These are phyloP conservation scores for Davidsoniella virescens DNA, from an alignment of 2,329 filamentous ascomycete genomes.

Conservation along the genomic window DNA sequence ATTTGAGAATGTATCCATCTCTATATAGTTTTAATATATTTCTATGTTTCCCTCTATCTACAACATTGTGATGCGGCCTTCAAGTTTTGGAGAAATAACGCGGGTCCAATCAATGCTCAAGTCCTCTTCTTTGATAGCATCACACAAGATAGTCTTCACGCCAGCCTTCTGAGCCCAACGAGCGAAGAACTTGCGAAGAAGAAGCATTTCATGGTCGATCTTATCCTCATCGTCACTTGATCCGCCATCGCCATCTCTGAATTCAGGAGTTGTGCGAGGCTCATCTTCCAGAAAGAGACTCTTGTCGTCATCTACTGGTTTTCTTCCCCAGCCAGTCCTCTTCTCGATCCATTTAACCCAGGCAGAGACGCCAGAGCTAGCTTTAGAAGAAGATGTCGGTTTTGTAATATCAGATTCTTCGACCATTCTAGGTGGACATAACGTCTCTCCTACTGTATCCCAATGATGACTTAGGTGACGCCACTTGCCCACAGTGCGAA, in stretches of 20 bases:
- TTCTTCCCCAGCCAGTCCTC: slow-evolving; percentile 2
- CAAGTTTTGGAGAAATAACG: slow-evolving; percentile 60
- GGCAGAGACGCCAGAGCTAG: neutral
- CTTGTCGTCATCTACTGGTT: slow-evolving; percentile 11
- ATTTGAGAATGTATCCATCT: too few species aligned
- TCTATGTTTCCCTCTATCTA: neutral
- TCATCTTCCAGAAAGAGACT: neutral
- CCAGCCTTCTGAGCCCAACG: slow-evolving; percentile 60
- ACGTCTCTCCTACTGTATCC: slow-evolving; percentile 42
- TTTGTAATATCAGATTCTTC: too few species aligned
- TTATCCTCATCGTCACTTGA: slow-evolving; percentile 21
- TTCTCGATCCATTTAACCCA: slow-evolving; percentile 12
- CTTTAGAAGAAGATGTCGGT: too few species aligned
- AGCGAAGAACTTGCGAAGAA: slow-evolving; percentile 51
- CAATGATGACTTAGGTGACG: slow-evolving; percentile 56
- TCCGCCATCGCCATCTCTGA: slow-evolving; percentile 11
- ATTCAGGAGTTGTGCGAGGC: too few species aligned
- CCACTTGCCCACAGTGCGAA: slow-evolving; percentile 71
- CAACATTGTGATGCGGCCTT: slow-evolving; percentile 51
- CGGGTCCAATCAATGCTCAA: slow-evolving; percentile 59
- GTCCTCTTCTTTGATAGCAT: slow-evolving; percentile 41
- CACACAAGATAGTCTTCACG: slow-evolving; percentile 36
- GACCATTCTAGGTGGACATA: slow-evolving; percentile 5
- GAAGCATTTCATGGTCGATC: slow-evolving; percentile 38
- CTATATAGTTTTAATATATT: too few species aligned